Percentiles rank a stretch among this genome's conserved stretches.
Evolutionary conservation across 1,284 basidiomycete species (phyloP).

Genomic region (Sporisorium reilianum): DNA sequence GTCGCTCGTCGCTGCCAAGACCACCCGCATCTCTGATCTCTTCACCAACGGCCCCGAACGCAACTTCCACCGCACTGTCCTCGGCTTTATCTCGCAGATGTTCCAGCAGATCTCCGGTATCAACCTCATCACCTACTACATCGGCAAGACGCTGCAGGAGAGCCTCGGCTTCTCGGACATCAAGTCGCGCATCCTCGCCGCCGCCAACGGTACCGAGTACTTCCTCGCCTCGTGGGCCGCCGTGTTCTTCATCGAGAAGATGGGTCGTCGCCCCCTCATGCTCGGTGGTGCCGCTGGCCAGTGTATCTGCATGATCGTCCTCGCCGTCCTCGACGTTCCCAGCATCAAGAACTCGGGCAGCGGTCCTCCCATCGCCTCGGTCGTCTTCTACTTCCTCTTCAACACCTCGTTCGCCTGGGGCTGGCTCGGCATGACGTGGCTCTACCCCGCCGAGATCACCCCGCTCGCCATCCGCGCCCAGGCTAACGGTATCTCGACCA

Average conservation of each 20-base stretch:
- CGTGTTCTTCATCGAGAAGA: slow-evolving; percentile 61
- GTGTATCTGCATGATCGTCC: slow-evolving; percentile 61
- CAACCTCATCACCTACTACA: slow-evolving; percentile 68
- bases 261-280: slow-evolving; percentile 66
- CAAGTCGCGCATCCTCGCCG: slow-evolving; percentile 63
- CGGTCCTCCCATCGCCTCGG: slow-evolving; percentile 51
- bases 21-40: slow-evolving; percentile 49
- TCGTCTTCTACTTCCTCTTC: slow-evolving; percentile 65
- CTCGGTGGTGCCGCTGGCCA: slow-evolving; percentile 60
- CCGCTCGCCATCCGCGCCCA: slow-evolving; percentile 62
- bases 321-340: slow-evolving; percentile 40
- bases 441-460: slow-evolving; percentile 68
- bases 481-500: slow-evolving; percentile 64
- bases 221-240: slow-evolving; percentile 66
- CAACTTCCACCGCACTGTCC: slow-evolving; percentile 65
- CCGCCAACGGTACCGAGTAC: slow-evolving; percentile 67
- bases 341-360: slow-evolving; percentile 24
- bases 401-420: slow-evolving; percentile 67
- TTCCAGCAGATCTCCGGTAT: slow-evolving; percentile 68
- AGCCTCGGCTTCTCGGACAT: slow-evolving; percentile 59
- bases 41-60: slow-evolving; percentile 64
- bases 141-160: slow-evolving; percentile 64
- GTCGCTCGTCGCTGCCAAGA: slow-evolving; percentile 49
- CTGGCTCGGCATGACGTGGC: slow-evolving; percentile 68
- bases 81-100: slow-evolving; percentile 66